A percentile compares a stretch with the other conserved stretches of the same genome.
Conservation (phyloP, 2,329 filamentous ascomycete species). For the Xenoacremonium recifei region DNA sequence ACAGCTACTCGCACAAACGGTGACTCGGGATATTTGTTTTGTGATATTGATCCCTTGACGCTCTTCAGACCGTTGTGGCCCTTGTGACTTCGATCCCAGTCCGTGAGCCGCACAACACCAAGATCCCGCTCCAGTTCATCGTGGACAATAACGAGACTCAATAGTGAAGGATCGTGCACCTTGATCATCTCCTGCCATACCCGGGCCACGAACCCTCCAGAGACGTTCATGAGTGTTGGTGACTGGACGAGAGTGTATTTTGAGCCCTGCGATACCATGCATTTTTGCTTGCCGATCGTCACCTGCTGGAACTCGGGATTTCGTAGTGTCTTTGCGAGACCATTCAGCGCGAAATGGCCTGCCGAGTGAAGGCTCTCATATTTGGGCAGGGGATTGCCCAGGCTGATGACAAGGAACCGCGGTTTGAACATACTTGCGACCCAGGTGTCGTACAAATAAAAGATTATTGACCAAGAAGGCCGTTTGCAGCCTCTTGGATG, state of each 20-base stretch:
- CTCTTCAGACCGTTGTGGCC: conserved; percentile 78
- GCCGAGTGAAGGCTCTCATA: conserved; percentile 81
- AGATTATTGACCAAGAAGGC: too few relatives aligned
- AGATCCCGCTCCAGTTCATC: conserved; percentile 79
- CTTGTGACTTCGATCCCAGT: conserved; percentile 61
- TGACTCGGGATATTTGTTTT: conserved; percentile 37
- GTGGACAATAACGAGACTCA: conserved; percentile 73
- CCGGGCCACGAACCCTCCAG: conserved; percentile 66
- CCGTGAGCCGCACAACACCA: conserved; percentile 64
- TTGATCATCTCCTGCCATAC: conserved; percentile 61
- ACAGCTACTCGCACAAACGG: conserved; percentile 66
- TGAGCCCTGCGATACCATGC: conserved; percentile 44
- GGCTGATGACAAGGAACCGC: conserved; percentile 75
- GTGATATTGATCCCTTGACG: conserved; percentile 50
- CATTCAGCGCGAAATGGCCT: conserved; percentile 73
- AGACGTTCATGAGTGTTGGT: conserved; percentile 79
- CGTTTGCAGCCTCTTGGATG: too few relatives aligned
- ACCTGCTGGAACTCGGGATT: conserved; percentile 50
- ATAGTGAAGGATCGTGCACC: conserved; percentile 29
- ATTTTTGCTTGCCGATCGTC: conserved; percentile 51
- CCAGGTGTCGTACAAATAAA: too few relatives aligned
- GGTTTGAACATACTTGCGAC: conserved; percentile 36
- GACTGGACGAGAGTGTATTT: conserved; percentile 72
- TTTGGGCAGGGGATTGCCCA: conserved; percentile 81
- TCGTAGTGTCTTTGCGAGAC: conserved; percentile 46